A percentile compares a stretch with the other conserved stretches of the same genome.
Evolutionary conservation across 495 filamentous ascomycete genomes (phyloP).

Genomic region (Cercophora samala): DNA sequence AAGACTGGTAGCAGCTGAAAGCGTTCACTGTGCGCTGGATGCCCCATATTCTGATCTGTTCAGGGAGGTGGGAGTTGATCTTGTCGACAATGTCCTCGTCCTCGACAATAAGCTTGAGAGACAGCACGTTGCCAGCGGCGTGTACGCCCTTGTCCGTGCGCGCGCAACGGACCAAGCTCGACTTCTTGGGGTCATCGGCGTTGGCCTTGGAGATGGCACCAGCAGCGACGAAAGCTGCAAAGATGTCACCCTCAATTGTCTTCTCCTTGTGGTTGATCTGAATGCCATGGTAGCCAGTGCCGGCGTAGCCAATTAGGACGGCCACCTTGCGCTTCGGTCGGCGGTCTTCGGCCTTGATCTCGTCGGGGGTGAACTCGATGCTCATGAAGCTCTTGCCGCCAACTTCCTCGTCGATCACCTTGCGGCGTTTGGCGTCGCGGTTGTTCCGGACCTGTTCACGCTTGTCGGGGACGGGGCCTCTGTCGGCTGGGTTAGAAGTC

Average conservation of each 20-base stretch:
- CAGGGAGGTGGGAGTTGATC: slow-evolving; percentile 79
- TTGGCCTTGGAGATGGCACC: slow-evolving; percentile 96
- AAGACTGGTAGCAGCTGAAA: slow-evolving; percentile 89
- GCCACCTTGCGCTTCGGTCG: slow-evolving; percentile 94
- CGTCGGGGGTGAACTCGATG: slow-evolving; percentile 55
- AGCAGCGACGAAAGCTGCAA: slow-evolving; percentile 81
- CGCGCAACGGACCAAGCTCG: slow-evolving; percentile 86
- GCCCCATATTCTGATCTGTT: slow-evolving; percentile 93
- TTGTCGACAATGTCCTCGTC: slow-evolving; percentile 81
- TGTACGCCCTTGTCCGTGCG: slow-evolving; percentile 98
- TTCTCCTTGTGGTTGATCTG: slow-evolving; percentile 76
- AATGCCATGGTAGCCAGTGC: slow-evolving; percentile 96
- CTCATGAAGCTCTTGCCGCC: slow-evolving; percentile 40
- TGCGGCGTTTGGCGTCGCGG: slow-evolving; percentile 54
- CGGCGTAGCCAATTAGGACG: slow-evolving; percentile 89
- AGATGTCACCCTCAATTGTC: slow-evolving; percentile 97
- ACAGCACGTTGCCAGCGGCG: slow-evolving; percentile 93
- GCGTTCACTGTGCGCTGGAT: slow-evolving; percentile 76
- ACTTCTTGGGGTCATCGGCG: slow-evolving; percentile 94
- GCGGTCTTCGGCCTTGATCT: slow-evolving; percentile 78
- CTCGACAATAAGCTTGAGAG: slow-evolving; percentile 91
- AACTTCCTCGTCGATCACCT: slow-evolving; percentile 43
- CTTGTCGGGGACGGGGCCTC: slow-evolving; percentile 49
- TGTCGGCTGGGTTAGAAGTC: slow-evolving; percentile 28
- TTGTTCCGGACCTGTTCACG: slow-evolving; percentile 57